phyloP scores from a whole-genome alignment of 129 eudicot genomes.

The Centella asiatica region DNA sequence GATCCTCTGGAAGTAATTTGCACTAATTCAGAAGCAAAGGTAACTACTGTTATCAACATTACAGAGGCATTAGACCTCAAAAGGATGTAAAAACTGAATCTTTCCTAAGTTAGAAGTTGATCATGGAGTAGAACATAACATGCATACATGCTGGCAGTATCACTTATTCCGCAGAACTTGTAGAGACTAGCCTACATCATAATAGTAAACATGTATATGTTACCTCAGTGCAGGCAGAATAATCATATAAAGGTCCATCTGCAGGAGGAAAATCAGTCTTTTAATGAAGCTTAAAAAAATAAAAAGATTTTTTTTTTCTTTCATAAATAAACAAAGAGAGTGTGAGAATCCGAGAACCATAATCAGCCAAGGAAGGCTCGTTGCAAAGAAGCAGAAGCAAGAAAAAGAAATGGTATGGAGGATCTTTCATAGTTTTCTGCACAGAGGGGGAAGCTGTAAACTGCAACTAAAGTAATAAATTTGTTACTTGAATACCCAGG shows the following conservation, averaged over 20 bases:
- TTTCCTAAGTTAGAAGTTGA: background rate
- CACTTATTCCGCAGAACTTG: no score
- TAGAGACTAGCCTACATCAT: no score
- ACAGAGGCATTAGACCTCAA: background rate
- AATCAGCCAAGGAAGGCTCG: conserved; percentile 1
- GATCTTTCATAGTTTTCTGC: conserved; percentile 9
- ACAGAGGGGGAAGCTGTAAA: background rate
- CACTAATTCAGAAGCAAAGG: conserved; percentile 23
- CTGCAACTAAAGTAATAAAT: background rate
- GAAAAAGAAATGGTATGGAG: background rate
- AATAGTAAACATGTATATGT: no score
- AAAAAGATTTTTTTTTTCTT: background rate
- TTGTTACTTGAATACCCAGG: no score
- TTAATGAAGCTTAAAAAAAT: background rate
- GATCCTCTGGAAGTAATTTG: conserved; percentile 35
- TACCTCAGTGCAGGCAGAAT: conserved; percentile 50
- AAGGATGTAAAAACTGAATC: no score
- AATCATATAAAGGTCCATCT: conserved; percentile 47
- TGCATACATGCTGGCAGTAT: background rate
- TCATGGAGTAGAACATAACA: background rate
- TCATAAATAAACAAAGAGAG: no score
- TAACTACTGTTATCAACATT: background rate
- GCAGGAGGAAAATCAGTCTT: conserved; percentile 10
- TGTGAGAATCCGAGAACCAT: no score
- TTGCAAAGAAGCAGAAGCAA: conserved; percentile 1